Percentiles rank a stretch among this genome's conserved stretches.
Evolutionary conservation across 495 filamentous ascomycete species (phyloP).

Genomic region (Podospora bellae-mahoneyi): DNA sequence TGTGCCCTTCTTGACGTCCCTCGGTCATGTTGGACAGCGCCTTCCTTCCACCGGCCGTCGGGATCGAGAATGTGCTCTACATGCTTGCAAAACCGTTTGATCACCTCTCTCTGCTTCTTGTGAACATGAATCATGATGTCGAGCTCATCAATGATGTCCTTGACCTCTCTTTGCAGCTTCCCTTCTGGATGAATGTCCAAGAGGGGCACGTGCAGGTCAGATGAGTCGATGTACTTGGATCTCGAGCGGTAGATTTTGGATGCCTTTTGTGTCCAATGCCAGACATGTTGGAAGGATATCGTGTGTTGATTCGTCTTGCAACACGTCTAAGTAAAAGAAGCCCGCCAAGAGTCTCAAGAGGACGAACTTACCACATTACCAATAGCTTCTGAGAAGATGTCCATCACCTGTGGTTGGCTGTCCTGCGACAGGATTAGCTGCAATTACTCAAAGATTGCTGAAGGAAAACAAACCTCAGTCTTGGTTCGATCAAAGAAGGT

Average conservation of each 20-base stretch:
- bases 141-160: conserved; percentile 71
- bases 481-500: conserved; percentile 61
- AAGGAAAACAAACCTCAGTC: conserved; percentile 28
- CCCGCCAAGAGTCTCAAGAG: background rate
- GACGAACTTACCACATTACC: conserved; percentile 33
- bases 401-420: conserved; percentile 62
- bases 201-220: conserved; percentile 45
- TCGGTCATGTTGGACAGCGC: background rate
- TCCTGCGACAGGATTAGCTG: conserved; percentile 29
- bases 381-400: conserved; percentile 60
- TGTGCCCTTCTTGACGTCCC: background rate
- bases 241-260: conserved; percentile 27
- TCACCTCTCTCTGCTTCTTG: conserved; percentile 53
- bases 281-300: conserved; percentile 35
- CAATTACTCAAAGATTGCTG: no score
- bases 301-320: conserved; percentile 36
- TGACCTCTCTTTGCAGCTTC: conserved; percentile 59
- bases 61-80: conserved; percentile 39
- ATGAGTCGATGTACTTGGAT: conserved; percentile 29
- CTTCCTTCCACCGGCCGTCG: conserved; percentile 19
- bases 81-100: conserved; percentile 58
- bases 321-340: background rate
- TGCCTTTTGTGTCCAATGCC: conserved; percentile 36
- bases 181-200: conserved; percentile 68
- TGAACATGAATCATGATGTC: conserved; percentile 65